Percentiles rank a stretch among this genome's conserved stretches.
phyloP scores from a whole-genome alignment of 2,329 filamentous ascomycete genomes.

The Penicillium digitatum region DNA sequence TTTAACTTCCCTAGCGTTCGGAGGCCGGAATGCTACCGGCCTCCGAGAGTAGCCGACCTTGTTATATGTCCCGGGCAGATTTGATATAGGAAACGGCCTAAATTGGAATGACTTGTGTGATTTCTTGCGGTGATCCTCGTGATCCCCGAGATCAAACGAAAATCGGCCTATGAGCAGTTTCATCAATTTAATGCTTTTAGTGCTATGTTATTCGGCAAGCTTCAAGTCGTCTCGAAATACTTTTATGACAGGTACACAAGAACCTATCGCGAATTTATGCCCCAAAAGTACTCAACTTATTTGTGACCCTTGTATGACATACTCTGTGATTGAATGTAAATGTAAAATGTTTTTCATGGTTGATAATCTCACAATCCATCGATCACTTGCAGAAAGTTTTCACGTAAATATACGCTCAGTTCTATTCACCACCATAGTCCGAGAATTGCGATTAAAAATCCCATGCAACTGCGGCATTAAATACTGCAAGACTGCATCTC shows the following conservation, averaged over 20 bases:
- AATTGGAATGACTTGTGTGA: not conserved
- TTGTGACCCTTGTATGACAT: not conserved
- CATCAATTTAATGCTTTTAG: not conserved
- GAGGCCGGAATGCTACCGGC: constrained; percentile 44
- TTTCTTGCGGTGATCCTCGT: too few relatives aligned
- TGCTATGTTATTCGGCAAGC: not conserved
- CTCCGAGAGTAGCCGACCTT: constrained; percentile 36
- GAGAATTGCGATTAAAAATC: constrained; percentile 1
- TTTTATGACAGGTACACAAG: not conserved
- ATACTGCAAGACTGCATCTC: constrained; percentile 12
- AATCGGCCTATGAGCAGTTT: not conserved
- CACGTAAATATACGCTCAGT: not conserved
- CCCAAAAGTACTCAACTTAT: not conserved
- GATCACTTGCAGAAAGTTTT: not conserved
- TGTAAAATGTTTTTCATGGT: not conserved
- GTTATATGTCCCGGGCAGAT: not conserved
- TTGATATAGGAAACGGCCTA: not conserved
- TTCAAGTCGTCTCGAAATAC: not conserved
- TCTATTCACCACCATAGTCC: not conserved
- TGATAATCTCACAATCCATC: not conserved
- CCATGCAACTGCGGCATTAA: constrained; percentile 15
- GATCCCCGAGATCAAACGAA: not conserved
- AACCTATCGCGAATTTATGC: not conserved
- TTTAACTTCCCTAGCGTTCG: constrained; percentile 28
- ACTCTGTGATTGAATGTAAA: not conserved